Base-by-base conservation (phyloP, 306 rosid species). In the Corylus avellana region DNA sequence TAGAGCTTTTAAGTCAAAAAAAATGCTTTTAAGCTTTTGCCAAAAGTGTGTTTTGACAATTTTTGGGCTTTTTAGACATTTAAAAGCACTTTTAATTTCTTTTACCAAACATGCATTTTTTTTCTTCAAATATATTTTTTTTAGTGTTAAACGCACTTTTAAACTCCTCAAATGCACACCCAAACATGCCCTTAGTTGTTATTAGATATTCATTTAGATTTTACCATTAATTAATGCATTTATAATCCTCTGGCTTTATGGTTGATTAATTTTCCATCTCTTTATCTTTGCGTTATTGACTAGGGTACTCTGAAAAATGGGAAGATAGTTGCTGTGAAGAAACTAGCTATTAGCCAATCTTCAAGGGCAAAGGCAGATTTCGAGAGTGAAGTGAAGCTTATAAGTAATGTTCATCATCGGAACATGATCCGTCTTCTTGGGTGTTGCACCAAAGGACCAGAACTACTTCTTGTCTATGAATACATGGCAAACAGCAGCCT, bases 351-450 rank as follows among this genome's bases (percentile, higher is more conserved):
- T 70, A 88, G 85, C 66, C 84, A 77, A 55, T 82, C 90, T 3
- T 53, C 69, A 0, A 86, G 83, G 80, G 82, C 89, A 76, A 89
- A 87, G 77, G 85, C 82, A 2, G 79, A 81, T 55, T 92, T 92
- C 53, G 86, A 84, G 72, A 87, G 89, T 79, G 97, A 92, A 76
- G 93, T 90, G 12, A 90, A 77, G 85, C 90, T 90, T 35, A 92
- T 92, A 76, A 85, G 94, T 9, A 90, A 92, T 63, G 94, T 89
- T 71, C 94, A 90, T 82, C 97, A 92, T 42, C 75, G 91, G 47
- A 90, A 92, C 79, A 86, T 92, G 0, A 85, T 89, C 75, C 83
- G 92, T 27, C 94, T 92, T 68, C 90, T 92, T 32, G 97, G 97
- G 55, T 90, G 93, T 66, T 88, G 91, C 62, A 84, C 75, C 73